Evolutionary conservation across 176 grass and related monocot genomes (phyloP).

Genomic region (Avena insularis): DNA sequence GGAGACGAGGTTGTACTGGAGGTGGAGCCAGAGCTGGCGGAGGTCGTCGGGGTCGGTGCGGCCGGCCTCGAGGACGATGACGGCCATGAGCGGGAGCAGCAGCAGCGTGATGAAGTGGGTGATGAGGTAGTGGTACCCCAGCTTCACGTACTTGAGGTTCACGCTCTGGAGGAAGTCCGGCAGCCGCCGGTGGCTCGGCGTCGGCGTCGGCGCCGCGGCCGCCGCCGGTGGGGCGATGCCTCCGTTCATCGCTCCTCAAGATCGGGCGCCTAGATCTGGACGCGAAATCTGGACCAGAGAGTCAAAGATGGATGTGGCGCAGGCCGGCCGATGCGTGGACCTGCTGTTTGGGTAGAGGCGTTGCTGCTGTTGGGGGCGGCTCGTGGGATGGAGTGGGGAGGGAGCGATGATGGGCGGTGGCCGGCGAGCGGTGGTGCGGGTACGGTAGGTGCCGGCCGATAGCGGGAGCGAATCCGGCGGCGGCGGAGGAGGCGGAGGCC

Average conservation of each 20-base stretch:
- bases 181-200: constrained; percentile 63
- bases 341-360: constrained; percentile 20
- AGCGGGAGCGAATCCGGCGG: constrained; percentile 36
- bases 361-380: background rate
- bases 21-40: constrained; percentile 82
- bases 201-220: background rate
- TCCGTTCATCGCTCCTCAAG: constrained; percentile 42
- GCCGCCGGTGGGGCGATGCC: constrained; percentile 13
- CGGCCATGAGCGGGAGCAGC: constrained; percentile 84
- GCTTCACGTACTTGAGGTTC: constrained; percentile 97
- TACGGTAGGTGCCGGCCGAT: constrained; percentile 25
- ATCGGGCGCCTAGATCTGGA: constrained; percentile 47
- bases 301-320: constrained; percentile 42
- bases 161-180: constrained; percentile 99
- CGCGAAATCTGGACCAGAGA: background rate
- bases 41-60: constrained; percentile 83
- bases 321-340: constrained; percentile 38
- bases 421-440: background rate
- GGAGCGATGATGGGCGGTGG: background rate
- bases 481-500: constrained; percentile 22
- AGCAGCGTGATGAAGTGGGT: constrained; percentile 82
- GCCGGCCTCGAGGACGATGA: constrained; percentile 82
- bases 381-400: background rate
- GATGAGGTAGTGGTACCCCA: constrained; percentile 97
- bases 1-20: constrained; percentile 92